phyloP scores from a whole-genome alignment of 2,329 filamentous ascomycete genomes.

The Verticillium nonalfalfae region DNA sequence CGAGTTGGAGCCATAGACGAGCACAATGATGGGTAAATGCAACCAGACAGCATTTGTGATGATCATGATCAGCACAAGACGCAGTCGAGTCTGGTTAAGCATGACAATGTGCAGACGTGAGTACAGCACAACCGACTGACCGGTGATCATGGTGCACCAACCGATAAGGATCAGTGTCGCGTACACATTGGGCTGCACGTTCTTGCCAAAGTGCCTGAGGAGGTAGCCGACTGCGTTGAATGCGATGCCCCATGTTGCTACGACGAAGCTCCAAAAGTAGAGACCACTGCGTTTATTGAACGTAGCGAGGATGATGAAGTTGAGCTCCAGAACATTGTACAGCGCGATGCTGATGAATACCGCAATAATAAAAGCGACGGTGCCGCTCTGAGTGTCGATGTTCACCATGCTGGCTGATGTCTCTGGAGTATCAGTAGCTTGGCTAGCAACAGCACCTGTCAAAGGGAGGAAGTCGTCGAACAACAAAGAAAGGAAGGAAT shows the following conservation, averaged over 20 bases:
- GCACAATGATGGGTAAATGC: constrained; percentile 46
- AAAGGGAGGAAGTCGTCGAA: neutral
- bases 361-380: constrained; percentile 4
- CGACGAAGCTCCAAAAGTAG: constrained; percentile 32
- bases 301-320: constrained; percentile 26
- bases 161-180: constrained; percentile 34
- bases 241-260: constrained; percentile 25
- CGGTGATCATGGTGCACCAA: constrained; percentile 47
- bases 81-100: constrained; percentile 38
- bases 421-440: neutral
- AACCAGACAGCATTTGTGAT: constrained; percentile 44
- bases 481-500: neutral
- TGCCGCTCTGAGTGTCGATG: neutral
- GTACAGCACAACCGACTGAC: constrained; percentile 55
- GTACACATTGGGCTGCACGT: constrained; percentile 19
- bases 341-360: constrained; percentile 23
- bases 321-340: constrained; percentile 29
- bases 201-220: constrained; percentile 35
- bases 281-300: constrained; percentile 26
- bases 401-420: neutral
- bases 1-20: constrained; percentile 46
- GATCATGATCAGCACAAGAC: constrained; percentile 49
- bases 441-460: neutral
- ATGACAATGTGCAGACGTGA: constrained; percentile 55
- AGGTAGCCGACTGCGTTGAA: constrained; percentile 38